Percentiles rank a stretch among this genome's conserved stretches.
phyloP scores from a whole-genome alignment of 2,329 filamentous ascomycete genomes.

The Nothopassalora personata region DNA sequence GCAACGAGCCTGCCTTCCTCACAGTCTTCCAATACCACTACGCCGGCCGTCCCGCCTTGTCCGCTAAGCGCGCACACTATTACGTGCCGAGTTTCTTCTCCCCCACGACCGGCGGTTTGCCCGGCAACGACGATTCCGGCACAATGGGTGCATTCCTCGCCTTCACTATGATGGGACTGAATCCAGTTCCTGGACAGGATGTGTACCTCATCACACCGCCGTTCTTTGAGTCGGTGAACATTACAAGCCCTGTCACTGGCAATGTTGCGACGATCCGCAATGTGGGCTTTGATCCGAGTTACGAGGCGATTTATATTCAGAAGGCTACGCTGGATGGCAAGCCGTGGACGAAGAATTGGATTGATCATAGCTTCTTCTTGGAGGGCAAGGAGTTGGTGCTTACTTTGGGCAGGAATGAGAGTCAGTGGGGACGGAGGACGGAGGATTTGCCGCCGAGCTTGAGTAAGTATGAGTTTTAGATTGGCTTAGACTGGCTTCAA shows the following conservation, averaged over 20 bases:
- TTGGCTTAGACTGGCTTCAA: background rate
- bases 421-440: slow-evolving; percentile 26
- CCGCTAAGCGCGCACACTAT: slow-evolving; percentile 34
- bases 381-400: slow-evolving; percentile 37
- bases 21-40: slow-evolving; percentile 39
- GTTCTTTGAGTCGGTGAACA: slow-evolving; percentile 36
- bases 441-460: slow-evolving; percentile 31
- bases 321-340: slow-evolving; percentile 36
- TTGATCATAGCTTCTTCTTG: slow-evolving; percentile 39
- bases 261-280: slow-evolving; percentile 36
- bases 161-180: slow-evolving; percentile 38
- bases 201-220: slow-evolving; percentile 41
- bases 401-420: slow-evolving; percentile 34
- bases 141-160: slow-evolving; percentile 40
- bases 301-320: slow-evolving; percentile 34
- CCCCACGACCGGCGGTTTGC: slow-evolving; percentile 32
- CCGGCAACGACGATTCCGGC: slow-evolving; percentile 27
- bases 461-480: slow-evolving; percentile 19
- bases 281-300: slow-evolving; percentile 36
- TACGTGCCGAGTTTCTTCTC: slow-evolving; percentile 39
- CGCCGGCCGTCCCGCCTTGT: slow-evolving; percentile 36
- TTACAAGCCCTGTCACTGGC: slow-evolving; percentile 34
- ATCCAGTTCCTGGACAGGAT: slow-evolving; percentile 27
- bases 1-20: slow-evolving; percentile 55
- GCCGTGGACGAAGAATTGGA: slow-evolving; percentile 38